Base-by-base conservation (phyloP, 208 protist genomes). In the Wallacemonas sp. region DNA sequence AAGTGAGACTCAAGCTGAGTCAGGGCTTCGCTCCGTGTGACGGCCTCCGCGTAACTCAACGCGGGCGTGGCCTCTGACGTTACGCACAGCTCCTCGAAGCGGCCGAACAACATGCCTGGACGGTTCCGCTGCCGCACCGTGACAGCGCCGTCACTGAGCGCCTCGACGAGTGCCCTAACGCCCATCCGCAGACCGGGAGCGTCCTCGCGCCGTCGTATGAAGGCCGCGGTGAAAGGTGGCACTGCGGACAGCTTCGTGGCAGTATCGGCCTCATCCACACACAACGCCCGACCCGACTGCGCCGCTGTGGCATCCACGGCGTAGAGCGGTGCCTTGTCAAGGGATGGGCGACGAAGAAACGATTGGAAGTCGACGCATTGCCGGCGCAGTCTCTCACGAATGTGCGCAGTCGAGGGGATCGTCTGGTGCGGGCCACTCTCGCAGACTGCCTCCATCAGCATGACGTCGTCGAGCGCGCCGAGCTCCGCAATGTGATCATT, bases 401-500 rank as follows among this genome's bases (percentile, higher is more conserved):
- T 1, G 29, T 39, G 29, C 6, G 38, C 50, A 3, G 50, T 57
- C n/a, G n/a, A n/a, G 50, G 6, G 15, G 15, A 1, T 34, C 17
- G 9, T 48, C 17, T 48, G 42, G 17, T n/a, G n/a, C n/a, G n/a
- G n/a, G n/a, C n/a, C n/a, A n/a, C n/a, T n/a, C n/a, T 32, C 50
- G 29, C 50, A 26, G 30, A 57, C 50, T 8, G 50, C 19, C 30
- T 57, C 50, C 50, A 57, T 57, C 0, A 57, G 32, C 50, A 57
- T 13, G 30, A 57, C 38, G 50, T 57, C 50, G 30, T 57, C 50
- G n/a, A 57, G 32, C 30, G 50, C 22, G 32, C 19, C 50, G 13
- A 57, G 50, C 50, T 57, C 50, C 30, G 50, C 50, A 32, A 57
- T 37, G 50, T 32, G 50, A n/a, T 8, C 26, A 6, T n/a, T 32